Evolutionary conservation across 495 filamentous ascomycete genomes (phyloP).

Genomic region (Penicillium paxilli): DNA sequence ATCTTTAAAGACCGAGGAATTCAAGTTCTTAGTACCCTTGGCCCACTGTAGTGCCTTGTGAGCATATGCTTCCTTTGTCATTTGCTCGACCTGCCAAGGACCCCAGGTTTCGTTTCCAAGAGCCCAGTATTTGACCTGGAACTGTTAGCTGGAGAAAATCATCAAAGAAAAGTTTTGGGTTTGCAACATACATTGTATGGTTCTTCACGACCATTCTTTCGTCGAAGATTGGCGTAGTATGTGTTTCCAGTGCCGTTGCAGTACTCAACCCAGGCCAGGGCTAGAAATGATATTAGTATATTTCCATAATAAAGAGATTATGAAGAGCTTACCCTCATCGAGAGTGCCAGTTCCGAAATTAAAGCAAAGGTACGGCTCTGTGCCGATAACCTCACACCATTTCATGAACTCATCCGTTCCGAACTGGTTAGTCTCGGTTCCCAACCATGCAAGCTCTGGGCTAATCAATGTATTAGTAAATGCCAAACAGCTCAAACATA

Average conservation of each 20-base stretch:
- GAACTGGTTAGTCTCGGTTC: constrained; percentile 72
- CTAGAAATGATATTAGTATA: constrained; percentile 24
- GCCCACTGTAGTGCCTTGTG: constrained; percentile 78
- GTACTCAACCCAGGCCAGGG: constrained; percentile 78
- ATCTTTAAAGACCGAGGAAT: not conserved
- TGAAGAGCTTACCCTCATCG: constrained; percentile 55
- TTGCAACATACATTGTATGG: constrained; percentile 62
- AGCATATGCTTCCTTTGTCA: constrained; percentile 73
- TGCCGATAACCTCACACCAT: constrained; percentile 68
- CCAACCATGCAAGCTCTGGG: constrained; percentile 75
- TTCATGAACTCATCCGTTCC: constrained; percentile 83
- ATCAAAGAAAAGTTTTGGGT: not conserved
- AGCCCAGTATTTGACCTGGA: constrained; percentile 62
- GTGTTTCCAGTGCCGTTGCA: constrained; percentile 73
- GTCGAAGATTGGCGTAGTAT: constrained; percentile 74
- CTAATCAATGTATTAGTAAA: constrained; percentile 26
- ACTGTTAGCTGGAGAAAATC: not conserved
- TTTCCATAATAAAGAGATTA: not conserved
- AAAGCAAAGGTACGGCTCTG: constrained; percentile 72
- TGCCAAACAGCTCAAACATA: no score
- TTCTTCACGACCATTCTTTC: constrained; percentile 68
- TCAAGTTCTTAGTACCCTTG: constrained; percentile 43
- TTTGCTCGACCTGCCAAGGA: constrained; percentile 77
- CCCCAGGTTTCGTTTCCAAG: constrained; percentile 77
- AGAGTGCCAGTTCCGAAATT: constrained; percentile 76